Percentiles rank a stretch among this genome's conserved stretches.
Evolutionary conservation across 768 basidiomycete genomes (phyloP).

Genomic region (Agrocybe praecox): DNA sequence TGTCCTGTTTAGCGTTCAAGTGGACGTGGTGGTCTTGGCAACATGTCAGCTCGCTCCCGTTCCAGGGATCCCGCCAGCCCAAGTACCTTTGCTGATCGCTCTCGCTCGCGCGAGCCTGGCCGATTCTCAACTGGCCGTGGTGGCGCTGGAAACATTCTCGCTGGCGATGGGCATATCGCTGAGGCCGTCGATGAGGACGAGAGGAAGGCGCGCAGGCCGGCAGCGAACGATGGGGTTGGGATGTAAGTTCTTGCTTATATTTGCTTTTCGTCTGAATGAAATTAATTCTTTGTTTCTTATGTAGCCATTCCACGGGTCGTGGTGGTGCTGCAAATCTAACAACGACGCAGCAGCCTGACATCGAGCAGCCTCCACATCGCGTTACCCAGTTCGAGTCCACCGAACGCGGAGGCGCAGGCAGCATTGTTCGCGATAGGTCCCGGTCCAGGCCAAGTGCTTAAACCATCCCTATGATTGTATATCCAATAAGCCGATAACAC

Average conservation of each 20-base stretch:
- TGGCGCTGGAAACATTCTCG: slow-evolving; percentile 59
- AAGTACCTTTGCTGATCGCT: background rate
- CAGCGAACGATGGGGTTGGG: slow-evolving; percentile 24
- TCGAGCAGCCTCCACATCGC: slow-evolving; percentile 28
- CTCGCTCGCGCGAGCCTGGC: background rate
- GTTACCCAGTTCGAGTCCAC: slow-evolving; percentile 36
- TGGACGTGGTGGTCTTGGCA: slow-evolving; percentile 69
- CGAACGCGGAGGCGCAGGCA: slow-evolving; percentile 67
- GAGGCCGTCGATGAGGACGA: slow-evolving; percentile 27
- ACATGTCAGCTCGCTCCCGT: slow-evolving; percentile 55
- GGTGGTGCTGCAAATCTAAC: slow-evolving; percentile 70
- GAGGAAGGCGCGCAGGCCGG: slow-evolving; percentile 20
- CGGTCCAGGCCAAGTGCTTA: background rate
- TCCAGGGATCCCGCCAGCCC: slow-evolving; percentile 41
- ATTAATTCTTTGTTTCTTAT: background rate
- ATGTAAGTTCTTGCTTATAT: slow-evolving; percentile 46
- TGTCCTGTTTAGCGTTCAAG: slow-evolving; percentile 45
- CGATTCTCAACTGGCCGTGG: slow-evolving; percentile 61
- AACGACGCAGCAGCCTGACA: slow-evolving; percentile 31
- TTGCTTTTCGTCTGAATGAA: background rate
- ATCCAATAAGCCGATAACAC: too few species aligned
- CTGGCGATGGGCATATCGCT: slow-evolving; percentile 26
- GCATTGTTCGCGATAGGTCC: slow-evolving; percentile 36
- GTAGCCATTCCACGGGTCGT: slow-evolving; percentile 68
- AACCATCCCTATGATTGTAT: background rate